Evolutionary conservation across 129 eudicot genomes (phyloP).

Genomic region (Chrysanthemum seticuspe): DNA sequence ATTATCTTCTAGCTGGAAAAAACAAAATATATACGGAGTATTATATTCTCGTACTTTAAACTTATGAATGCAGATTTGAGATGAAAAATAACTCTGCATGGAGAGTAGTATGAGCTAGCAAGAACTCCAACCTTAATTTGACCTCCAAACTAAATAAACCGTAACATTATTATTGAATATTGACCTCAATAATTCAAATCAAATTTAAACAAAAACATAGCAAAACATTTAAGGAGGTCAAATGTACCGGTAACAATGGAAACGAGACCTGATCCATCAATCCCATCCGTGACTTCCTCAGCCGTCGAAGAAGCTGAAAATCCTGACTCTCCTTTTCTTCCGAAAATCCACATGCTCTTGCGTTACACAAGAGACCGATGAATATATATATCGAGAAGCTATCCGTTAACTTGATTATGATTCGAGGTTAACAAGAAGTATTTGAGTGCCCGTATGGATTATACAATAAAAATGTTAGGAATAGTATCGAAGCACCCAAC

Average conservation of each 20-base stretch:
- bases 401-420: not conserved
- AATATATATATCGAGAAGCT: not conserved
- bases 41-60: too few relatives aligned
- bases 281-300: conserved; percentile 32
- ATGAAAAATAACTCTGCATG: too few relatives aligned
- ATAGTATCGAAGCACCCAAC: too few relatives aligned
- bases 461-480: not conserved
- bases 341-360: conserved; percentile 38
- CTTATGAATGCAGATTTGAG: too few relatives aligned
- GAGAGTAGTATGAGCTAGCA: not conserved
- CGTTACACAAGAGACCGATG: not conserved
- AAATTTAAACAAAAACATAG: not conserved
- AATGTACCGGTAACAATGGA: conserved; percentile 36
- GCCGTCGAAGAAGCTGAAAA: conserved; percentile 40
- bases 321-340: conserved; percentile 36
- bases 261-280: conserved; percentile 29
- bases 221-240: not conserved
- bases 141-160: not conserved
- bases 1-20: too few relatives aligned
- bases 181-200: not conserved
- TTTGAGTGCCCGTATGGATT: not conserved
- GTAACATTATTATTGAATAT: not conserved
- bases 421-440: not conserved
- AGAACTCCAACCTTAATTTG: not conserved
- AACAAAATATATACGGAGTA: too few relatives aligned